Percentiles rank a stretch among this genome's conserved stretches.
Conservation (phyloP, 805 yeast genomes). For the Brettanomyces custersianus region DNA sequence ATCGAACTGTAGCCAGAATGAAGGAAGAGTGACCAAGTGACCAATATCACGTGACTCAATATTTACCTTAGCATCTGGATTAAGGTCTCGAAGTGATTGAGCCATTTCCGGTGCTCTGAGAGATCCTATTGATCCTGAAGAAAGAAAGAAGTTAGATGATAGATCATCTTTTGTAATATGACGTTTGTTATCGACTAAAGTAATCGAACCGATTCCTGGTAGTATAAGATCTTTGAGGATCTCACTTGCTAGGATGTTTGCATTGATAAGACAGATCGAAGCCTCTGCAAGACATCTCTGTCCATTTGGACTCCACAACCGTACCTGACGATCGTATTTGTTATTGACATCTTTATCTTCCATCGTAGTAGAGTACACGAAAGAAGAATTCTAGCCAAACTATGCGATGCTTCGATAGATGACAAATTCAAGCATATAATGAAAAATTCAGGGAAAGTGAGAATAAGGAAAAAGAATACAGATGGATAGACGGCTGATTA, state of each 20-base stretch:
- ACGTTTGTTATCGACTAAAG: slow-evolving; percentile 41
- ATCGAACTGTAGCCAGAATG: slow-evolving; percentile 40
- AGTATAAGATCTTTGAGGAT: slow-evolving; percentile 67
- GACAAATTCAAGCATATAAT: neutral
- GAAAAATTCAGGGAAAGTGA: neutral
- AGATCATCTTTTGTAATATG: slow-evolving; percentile 35
- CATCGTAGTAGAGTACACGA: slow-evolving; percentile 12
- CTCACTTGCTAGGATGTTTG: slow-evolving; percentile 55
- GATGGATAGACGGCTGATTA: no score
- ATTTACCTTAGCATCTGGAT: slow-evolving; percentile 43
- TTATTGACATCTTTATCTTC: slow-evolving; percentile 29
- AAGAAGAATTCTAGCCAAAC: neutral
- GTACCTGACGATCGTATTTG: slow-evolving; percentile 78
- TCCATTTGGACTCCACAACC: slow-evolving; percentile 80
- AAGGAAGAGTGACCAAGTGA: slow-evolving; percentile 4
- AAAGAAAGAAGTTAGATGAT: slow-evolving; percentile 55
- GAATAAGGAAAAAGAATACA: neutral
- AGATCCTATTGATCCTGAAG: slow-evolving; percentile 33
- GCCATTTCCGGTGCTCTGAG: slow-evolving; percentile 32
- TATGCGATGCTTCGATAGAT: neutral
- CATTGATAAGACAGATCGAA: slow-evolving; percentile 53
- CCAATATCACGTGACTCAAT: slow-evolving; percentile 10
- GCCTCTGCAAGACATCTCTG: slow-evolving; percentile 52
- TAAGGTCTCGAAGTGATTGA: slow-evolving; percentile 42
- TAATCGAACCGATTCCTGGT: slow-evolving; percentile 57